Evolutionary conservation across 116 monocot genomes (phyloP).

Genomic region (Cymodocea nodosa): DNA sequence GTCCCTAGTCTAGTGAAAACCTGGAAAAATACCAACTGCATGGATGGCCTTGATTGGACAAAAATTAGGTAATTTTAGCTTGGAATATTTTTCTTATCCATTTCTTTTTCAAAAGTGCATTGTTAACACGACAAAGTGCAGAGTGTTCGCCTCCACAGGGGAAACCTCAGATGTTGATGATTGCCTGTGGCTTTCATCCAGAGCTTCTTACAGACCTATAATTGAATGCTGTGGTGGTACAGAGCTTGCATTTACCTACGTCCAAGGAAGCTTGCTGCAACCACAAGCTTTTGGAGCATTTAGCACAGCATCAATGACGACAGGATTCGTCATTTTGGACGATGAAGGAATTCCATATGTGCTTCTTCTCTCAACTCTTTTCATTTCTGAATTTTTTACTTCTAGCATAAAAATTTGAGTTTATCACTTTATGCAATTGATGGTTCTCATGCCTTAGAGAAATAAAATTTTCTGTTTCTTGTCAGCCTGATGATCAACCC

Average conservation of each 20-base stretch:
- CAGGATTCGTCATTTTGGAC: conserved; percentile 73
- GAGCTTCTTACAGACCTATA: conserved; percentile 53
- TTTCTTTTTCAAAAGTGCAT: too few relatives aligned
- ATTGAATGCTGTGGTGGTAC: conserved; percentile 94
- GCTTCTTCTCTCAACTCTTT: conserved; percentile 2
- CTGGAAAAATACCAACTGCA: conserved; percentile 79
- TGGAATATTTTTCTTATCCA: not conserved
- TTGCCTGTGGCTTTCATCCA: conserved; percentile 82
- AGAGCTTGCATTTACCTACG: conserved; percentile 75
- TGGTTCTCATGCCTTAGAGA: not conserved
- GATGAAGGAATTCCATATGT: conserved; percentile 60
- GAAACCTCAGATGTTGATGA: conserved; percentile 84
- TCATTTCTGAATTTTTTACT: too few relatives aligned
- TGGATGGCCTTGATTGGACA: conserved; percentile 80
- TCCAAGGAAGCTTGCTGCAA: conserved; percentile 57
- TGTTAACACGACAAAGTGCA: too few relatives aligned
- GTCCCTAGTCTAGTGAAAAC: conserved; percentile 84
- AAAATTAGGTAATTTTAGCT: conserved; percentile 49
- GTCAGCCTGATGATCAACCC: conserved; percentile 79
- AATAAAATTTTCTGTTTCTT: not conserved
- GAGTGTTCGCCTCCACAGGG: conserved; percentile 57
- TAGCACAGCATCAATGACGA: conserved; percentile 58
- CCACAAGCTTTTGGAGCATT: conserved; percentile 92
- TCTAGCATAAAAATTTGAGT: too few relatives aligned
- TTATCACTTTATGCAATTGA: too few relatives aligned